Conservation (phyloP, 768 basidiomycete genomes). For the Hypholoma fasciculare region DNA sequence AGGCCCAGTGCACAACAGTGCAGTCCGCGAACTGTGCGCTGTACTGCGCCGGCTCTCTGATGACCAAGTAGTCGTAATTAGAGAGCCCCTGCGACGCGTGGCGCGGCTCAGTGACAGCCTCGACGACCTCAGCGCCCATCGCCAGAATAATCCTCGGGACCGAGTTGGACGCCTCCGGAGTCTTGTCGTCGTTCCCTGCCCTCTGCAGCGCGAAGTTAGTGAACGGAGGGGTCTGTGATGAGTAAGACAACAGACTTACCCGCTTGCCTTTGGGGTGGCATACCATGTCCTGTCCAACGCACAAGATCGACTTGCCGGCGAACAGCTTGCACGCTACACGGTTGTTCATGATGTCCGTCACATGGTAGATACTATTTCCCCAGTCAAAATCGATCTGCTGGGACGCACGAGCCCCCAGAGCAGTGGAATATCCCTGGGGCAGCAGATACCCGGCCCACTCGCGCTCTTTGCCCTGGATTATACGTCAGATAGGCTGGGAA, state of each 20-base stretch:
- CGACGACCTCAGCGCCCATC: conserved; percentile 76
- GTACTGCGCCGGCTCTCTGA: conserved; percentile 46
- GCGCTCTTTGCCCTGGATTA: conserved; percentile 33
- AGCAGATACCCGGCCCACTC: conserved; percentile 68
- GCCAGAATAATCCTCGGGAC: conserved; percentile 69
- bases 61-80: conserved; percentile 62
- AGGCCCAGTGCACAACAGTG: conserved; percentile 54
- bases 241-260: conserved; percentile 20
- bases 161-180: conserved; percentile 40
- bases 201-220: conserved; percentile 14
- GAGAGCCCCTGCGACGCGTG: conserved; percentile 35
- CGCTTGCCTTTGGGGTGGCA: conserved; percentile 43
- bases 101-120: conserved; percentile 54
- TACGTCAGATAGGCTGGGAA: conserved; percentile 1
- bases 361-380: conserved; percentile 48
- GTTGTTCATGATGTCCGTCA: conserved; percentile 61
- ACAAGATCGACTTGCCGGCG: conserved; percentile 53
- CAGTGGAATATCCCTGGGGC: conserved; percentile 55
- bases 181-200: conserved; percentile 28
- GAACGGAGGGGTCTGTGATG: background rate
- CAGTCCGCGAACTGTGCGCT: conserved; percentile 23
- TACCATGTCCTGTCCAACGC: conserved; percentile 57
- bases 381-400: conserved; percentile 51
- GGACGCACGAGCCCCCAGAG: conserved; percentile 32
- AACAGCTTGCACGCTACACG: conserved; percentile 60